Evolutionary conservation across 176 grass and related monocot species (phyloP), one percentile per base, ranked within the genome.

Genomic region (Zoysia pacifica): DNA sequence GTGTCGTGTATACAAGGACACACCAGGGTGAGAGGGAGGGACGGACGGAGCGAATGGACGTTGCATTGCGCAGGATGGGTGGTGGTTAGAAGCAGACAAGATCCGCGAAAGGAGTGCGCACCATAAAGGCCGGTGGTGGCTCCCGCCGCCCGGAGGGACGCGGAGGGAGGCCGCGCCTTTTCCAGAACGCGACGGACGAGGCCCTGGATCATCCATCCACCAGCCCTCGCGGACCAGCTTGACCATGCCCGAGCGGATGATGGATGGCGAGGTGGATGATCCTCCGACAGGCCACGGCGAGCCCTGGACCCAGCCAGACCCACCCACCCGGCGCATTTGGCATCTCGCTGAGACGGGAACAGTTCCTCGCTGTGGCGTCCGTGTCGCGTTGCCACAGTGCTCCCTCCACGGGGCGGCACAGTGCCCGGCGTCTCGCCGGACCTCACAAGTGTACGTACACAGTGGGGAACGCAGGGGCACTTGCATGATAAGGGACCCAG

Each of bases 21-120:
- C 28, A 28, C 28, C 28, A 28, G 28, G 28, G 28, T 28, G 28
- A 28, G 28, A 15, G 43, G 50, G 51, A 14, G 13, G 51, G 16
- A 5, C 53, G 12, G 2, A 12, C 50, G 48, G 39, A 5, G 41
- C 20, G 12, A 5, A 10, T 12, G 37, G n/a, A 8, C 44, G 45
- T 50, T 11, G 28, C 35, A 36, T 35, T 28, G 28, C 28, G 28
- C 28, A 28, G 38, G 72, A 28, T 28, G 28, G 28, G 28, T 12
- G 28, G 28, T 69, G 44, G 42, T 9, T 16, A 35, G 28, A 50
- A 37, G 40, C 15, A n/a, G 78, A 76, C 84, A 86, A 81, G 84
- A 86, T 86, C 84, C 71, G 71, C 3, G 78, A 62, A 86, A 81
- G n/a, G 52, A 62, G 84, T 43, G 84, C 6, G 61, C 52, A 51